phyloP scores from a whole-genome alignment of 257 asterid genomes.

The Scutellaria galericulata region DNA sequence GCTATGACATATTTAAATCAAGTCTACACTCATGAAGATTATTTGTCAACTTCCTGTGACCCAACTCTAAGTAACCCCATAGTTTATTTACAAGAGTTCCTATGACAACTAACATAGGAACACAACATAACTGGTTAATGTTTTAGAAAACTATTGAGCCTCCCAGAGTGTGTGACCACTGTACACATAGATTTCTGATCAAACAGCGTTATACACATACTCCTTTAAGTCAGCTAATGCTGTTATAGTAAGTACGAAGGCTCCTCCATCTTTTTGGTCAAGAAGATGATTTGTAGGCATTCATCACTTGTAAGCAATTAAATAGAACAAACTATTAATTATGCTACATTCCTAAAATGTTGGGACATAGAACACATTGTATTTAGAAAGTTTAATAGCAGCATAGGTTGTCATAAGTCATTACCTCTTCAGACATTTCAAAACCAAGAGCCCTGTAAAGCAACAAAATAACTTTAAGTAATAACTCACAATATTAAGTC shows the following conservation, averaged over 20 bases:
- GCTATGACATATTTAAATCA: neutral
- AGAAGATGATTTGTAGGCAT: neutral
- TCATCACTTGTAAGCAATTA: conserved; percentile 8
- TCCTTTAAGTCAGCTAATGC: neutral
- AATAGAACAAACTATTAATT: neutral
- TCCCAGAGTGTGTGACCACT: neutral
- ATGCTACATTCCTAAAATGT: conserved; percentile 6
- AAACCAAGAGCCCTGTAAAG: conserved; percentile 94
- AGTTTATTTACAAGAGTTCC: neutral
- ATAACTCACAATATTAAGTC: conserved; percentile 2
- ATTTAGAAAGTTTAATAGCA: conserved; percentile 5
- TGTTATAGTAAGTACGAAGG: conserved; percentile 9
- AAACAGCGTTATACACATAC: neutral
- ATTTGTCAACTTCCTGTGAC: neutral
- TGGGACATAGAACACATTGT: conserved; percentile 3
- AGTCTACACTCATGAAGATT: conserved; percentile 13
- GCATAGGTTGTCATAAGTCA: conserved; percentile 23
- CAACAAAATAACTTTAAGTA: conserved; percentile 29
- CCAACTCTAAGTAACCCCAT: neutral
- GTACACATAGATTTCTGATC: conserved; percentile 12
- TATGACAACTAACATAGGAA: neutral
- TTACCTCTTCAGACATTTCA: conserved; percentile 95
- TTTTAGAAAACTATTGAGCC: neutral
- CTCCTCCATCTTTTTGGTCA: conserved; percentile 3
- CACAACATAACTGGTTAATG: neutral